Percentiles rank a stretch among this genome's conserved stretches.
These are phyloP conservation scores for Myriosclerotinia scirpicola DNA, from an alignment of 2,329 filamentous ascomycete genomes.

Conservation along the genomic window DNA sequence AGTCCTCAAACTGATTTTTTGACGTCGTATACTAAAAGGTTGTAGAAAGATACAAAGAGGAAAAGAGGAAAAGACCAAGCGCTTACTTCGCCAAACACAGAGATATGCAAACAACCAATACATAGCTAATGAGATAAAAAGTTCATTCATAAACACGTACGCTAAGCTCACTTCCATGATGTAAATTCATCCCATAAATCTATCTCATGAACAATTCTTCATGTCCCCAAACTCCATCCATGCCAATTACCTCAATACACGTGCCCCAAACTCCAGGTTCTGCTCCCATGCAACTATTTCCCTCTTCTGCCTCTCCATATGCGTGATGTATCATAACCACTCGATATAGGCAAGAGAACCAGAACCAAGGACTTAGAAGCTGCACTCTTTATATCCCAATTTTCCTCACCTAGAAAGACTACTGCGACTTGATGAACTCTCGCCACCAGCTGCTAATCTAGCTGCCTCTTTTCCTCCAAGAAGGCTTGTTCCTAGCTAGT, in stretches of 20 bases:
- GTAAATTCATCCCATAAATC: neutral
- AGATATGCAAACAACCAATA: no score
- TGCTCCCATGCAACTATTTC: neutral
- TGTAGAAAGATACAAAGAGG: no score
- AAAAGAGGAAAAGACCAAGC: no score
- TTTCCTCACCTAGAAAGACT: no score
- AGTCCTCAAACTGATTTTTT: no score
- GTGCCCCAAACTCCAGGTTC: neutral
- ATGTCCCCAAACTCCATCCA: neutral
- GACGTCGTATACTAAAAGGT: no score
- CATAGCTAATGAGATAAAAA: no score
- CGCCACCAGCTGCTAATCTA: slow-evolving; percentile 43
- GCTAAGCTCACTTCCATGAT: neutral
- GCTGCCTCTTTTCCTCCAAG: slow-evolving; percentile 61
- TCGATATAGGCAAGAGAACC: neutral
- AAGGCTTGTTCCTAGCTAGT: slow-evolving; percentile 50
- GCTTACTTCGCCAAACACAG: no score
- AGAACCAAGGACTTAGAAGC: no score
- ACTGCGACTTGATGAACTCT: neutral
- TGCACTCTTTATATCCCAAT: no score
- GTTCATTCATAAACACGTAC: no score
- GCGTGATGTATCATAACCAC: neutral
- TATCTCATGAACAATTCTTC: neutral
- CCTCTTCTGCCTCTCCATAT: neutral
- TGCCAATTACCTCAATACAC: neutral